Conservation (phyloP, 2,329 filamentous ascomycete species). For the Grosmannia serpens region DNA sequence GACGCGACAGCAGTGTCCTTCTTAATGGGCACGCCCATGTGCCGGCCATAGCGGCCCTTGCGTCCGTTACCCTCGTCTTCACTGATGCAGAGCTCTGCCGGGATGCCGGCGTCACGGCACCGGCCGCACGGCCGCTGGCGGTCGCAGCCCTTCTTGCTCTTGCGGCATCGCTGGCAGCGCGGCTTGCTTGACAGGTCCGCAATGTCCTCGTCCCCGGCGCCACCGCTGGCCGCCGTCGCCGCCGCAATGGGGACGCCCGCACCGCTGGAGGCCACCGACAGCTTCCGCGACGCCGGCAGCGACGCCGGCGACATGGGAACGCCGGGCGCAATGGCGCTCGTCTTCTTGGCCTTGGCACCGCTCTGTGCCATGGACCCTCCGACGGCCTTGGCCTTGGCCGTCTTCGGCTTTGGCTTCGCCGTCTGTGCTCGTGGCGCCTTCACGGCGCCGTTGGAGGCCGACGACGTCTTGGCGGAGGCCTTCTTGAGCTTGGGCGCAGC, state of each 20-base stretch:
- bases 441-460: conserved; percentile 22
- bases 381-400: conserved; percentile 31
- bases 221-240: background rate
- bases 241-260: conserved; percentile 27
- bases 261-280: conserved; percentile 52
- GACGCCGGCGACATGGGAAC: conserved; percentile 52
- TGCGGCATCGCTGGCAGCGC: conserved; percentile 93
- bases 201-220: conserved; percentile 60
- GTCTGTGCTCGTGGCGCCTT: conserved; percentile 22
- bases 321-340: background rate
- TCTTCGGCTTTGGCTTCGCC: conserved; percentile 44
- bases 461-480: conserved; percentile 22
- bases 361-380: conserved; percentile 24
- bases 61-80: conserved; percentile 96
- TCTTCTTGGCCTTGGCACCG: conserved; percentile 31
- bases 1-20: conserved; percentile 32
- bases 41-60: conserved; percentile 77
- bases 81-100: conserved; percentile 86
- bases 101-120: conserved; percentile 91
- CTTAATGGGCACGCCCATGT: conserved; percentile 57
- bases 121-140: conserved; percentile 88
- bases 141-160: conserved; percentile 99
- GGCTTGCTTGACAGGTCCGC: conserved; percentile 92
- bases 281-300: conserved; percentile 63
- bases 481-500: conserved; percentile 30